Evolutionary conservation across 176 grass and related monocot species (phyloP), one percentile per base, ranked within the genome.

Genomic region (Otatea glauca): DNA sequence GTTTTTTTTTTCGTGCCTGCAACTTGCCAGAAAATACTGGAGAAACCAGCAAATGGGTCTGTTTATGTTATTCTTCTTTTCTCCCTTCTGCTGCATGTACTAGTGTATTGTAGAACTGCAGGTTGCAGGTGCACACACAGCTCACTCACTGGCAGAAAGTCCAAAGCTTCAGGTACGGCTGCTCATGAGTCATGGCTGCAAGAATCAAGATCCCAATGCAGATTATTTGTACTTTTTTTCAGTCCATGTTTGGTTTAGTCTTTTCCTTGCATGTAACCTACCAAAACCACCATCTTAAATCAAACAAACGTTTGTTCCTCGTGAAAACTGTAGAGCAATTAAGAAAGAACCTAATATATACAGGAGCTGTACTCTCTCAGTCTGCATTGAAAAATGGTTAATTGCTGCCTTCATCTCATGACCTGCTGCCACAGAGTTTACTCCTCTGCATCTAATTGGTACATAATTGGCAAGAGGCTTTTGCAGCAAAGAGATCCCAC

Each of bases 381-480:
- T 11, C 72, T 77, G 88, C 72, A 82, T 76, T 72, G 78, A 81
- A 78, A 65, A n/a, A 82, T 59, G 71, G 58, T 72, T 32, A 12
- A 75, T 44, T 43, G 68, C 47, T 80, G 75, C 69, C 75, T 83
- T 86, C 66, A 34, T 48, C 88, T 83, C 73, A 82, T 75, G 82
- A 50, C 54, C 38, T 70, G 82, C 77, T 85, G 53, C 66, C 66
- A 59, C 23, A 70, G 41, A 70, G 50, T 85, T 60, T 21, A 62
- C 29, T 78, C 49, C 1, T 44, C 37, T 78, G 75, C 74, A 29
- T 69, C 81, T 64, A 34, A 25, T 61, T 51, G 61, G 81, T 65
- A 43, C 43, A 43, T 16, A 70, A 18, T 75, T 59, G 48, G 78
- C 78, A 73, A 83, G 53, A 42, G 43, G 29, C 43, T 63, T 73